Evolutionary conservation across 148 eudicot species (phyloP).

Genomic region (Talinum fruticosum): DNA sequence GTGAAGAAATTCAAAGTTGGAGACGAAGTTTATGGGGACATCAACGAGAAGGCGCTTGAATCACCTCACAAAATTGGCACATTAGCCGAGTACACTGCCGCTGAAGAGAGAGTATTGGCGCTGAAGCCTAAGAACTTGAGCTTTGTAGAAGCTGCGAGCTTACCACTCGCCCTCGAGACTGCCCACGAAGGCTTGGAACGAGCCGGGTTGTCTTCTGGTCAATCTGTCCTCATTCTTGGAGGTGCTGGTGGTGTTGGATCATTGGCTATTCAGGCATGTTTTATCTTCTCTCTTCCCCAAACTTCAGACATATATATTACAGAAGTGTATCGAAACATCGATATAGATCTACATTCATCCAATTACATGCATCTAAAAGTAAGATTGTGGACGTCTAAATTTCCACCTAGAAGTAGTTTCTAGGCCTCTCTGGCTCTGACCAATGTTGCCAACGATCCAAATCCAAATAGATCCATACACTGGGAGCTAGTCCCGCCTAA

Average conservation of each 20-base stretch:
- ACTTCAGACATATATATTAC: neutral
- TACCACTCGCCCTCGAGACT: constrained; percentile 69
- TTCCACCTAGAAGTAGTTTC: no score
- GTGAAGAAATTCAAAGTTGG: constrained; percentile 59
- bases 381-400: no score
- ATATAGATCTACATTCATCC: neutral
- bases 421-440: no score
- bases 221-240: neutral
- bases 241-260: constrained; percentile 6
- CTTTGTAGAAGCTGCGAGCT: constrained; percentile 58
- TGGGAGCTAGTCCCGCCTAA: no score
- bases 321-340: neutral
- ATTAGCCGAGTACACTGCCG: constrained; percentile 56
- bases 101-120: constrained; percentile 35
- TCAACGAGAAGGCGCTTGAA: constrained; percentile 47
- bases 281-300: neutral
- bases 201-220: constrained; percentile 34
- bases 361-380: no score
- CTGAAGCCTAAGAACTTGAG: constrained; percentile 58
- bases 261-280: neutral
- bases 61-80: constrained; percentile 56
- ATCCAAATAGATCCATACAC: no score
- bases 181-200: constrained; percentile 72
- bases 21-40: constrained; percentile 73
- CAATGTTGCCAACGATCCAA: no score